Base-by-base conservation (phyloP, 768 basidiomycete genomes). In the Tulasnella calospora region DNA sequence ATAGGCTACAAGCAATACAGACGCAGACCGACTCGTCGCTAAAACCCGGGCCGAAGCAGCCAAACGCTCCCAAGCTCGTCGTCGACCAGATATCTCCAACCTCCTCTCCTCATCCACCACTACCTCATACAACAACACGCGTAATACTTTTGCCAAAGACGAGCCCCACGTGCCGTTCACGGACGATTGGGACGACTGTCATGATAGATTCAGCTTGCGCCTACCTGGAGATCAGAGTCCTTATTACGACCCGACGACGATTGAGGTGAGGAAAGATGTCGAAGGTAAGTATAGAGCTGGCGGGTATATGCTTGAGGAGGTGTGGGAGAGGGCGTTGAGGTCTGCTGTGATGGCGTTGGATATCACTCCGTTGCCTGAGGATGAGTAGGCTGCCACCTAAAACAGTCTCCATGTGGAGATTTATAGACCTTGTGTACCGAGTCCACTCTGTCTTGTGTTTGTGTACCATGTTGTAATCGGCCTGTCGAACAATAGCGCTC, bases 321-420 rank as follows among this genome's bases (percentile, higher is more conserved):
- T 92, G 67, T 96, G 94, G 94, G 92, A 92, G 81, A 87, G 94
- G 76, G 94, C 93, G 17, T 83, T 96, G 78, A 86, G 92, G 78
- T 89, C 84, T 80, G 91, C 93, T 7, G 91, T 95, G 33, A 90
- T 90, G 47, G 93, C 89, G 0, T 83, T 96, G 79, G 92, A 93
- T 79, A 82, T 93, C 41, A 82, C 86, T 44, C 90, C 91, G 5
- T 21, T 80, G 27, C 40, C 72, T 21, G 77, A 78, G 30, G 77
- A 78, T 27, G 51, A 51, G 61, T 33, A 19, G 57, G 1, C n/a
- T 61, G 57, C 57, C 3, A 61, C 12, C 27, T 67, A 35, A 15
- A 10, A 51, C 51, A 51, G 23, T 19, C 47, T 23, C 27, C 23
- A 51, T n/a, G 9, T 2, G 9, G 47, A 19, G 51, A 51, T 23